Evolutionary conservation across 202 grass and related monocot genomes (phyloP).

Genomic region (Zizania palustris): DNA sequence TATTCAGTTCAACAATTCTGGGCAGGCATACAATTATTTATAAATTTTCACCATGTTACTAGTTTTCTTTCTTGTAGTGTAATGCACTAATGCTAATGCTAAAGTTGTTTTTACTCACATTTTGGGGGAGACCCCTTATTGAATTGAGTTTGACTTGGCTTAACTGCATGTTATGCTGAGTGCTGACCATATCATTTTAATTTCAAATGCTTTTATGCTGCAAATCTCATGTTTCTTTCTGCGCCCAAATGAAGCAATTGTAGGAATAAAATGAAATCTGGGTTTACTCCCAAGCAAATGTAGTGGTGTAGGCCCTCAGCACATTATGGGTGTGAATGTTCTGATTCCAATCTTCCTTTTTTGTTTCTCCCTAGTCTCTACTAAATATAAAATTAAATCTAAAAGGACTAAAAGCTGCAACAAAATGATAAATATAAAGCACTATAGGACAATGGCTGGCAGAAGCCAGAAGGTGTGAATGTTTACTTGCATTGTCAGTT

Average conservation of each 20-base stretch:
- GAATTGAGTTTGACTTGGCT: background rate
- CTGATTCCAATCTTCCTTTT: background rate
- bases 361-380: background rate
- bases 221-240: background rate
- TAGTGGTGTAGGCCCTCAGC: background rate
- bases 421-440: conserved; percentile 27
- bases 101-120: background rate
- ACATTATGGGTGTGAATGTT: conserved; percentile 20
- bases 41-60: background rate
- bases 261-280: background rate
- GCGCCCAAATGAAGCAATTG: background rate
- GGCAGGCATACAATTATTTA: background rate
- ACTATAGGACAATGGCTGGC: conserved; percentile 7
- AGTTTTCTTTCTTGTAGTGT: background rate
- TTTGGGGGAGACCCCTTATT: background rate
- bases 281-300: background rate
- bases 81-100: background rate
- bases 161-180: background rate
- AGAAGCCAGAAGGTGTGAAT: conserved; percentile 27
- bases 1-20: background rate
- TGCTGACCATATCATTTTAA: background rate
- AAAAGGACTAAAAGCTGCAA: conserved; percentile 21
- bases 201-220: background rate
- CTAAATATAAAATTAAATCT: background rate
- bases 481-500: background rate